Conservation (phyloP, 108 stramenopile genomes). For the Nitzschia inconspicua region DNA sequence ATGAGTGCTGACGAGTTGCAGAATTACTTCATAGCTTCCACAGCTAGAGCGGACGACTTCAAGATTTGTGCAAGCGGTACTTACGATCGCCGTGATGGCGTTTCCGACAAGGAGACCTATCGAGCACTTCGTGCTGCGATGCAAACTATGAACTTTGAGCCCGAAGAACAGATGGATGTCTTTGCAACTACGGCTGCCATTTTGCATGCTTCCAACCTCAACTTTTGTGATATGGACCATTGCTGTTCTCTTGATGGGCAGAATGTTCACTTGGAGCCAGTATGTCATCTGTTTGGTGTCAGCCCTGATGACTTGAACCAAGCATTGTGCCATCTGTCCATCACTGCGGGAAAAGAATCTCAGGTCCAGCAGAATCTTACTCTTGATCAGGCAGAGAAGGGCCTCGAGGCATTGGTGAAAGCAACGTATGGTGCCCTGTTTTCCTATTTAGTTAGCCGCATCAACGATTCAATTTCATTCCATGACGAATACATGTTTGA, state of each 20-base stretch:
- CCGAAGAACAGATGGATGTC: conserved; percentile 52
- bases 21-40: conserved; percentile 42
- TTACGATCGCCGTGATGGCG: conserved; percentile 83
- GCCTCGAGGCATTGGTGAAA: conserved; percentile 91
- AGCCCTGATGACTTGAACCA: conserved; percentile 67
- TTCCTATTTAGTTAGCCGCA: conserved; percentile 67
- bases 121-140: conserved; percentile 48
- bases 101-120: conserved; percentile 73
- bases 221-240: conserved; percentile 54
- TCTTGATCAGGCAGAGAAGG: conserved; percentile 80
- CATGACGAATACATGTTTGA: conserved; percentile 7
- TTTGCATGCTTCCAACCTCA: conserved; percentile 87
- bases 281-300: conserved; percentile 70
- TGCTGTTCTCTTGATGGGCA: conserved; percentile 48
- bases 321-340: conserved; percentile 69
- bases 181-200: conserved; percentile 67
- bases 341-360: conserved; percentile 67
- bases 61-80: conserved; percentile 68
- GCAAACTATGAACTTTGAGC: conserved; percentile 54
- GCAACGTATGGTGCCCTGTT: conserved; percentile 90
- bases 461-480: conserved; percentile 80
- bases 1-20: conserved; percentile 44
- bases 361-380: conserved; percentile 51
- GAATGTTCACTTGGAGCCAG: conserved; percentile 61
- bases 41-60: conserved; percentile 71